Evolutionary conservation across 2,329 filamentous ascomycete genomes (phyloP).

Genomic region (Ophiostoma montium): DNA sequence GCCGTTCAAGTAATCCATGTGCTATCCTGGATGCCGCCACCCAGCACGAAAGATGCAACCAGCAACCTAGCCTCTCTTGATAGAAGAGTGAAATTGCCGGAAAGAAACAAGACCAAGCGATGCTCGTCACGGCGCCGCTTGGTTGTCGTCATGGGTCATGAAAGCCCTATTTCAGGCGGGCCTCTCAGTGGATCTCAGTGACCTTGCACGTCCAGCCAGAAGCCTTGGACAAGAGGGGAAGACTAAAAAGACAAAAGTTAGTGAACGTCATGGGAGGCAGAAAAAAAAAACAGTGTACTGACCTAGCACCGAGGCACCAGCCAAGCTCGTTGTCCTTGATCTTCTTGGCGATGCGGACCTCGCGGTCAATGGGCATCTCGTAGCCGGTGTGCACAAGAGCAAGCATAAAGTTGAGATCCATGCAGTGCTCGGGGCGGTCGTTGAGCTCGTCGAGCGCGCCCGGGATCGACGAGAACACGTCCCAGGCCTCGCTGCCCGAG

Average conservation of each 20-base stretch:
- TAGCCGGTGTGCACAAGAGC: constrained; percentile 88
- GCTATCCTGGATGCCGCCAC: neutral
- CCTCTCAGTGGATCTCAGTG: constrained; percentile 44
- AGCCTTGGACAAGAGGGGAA: constrained; percentile 66
- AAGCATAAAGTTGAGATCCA: constrained; percentile 95
- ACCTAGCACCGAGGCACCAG: constrained; percentile 96
- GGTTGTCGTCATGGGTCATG: neutral
- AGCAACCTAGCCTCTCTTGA: neutral
- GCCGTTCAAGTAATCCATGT: constrained; percentile 2
- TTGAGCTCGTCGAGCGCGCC: constrained; percentile 67
- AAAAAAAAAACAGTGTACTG: constrained; percentile 30
- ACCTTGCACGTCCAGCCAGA: constrained; percentile 88
- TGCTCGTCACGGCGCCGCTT: neutral
- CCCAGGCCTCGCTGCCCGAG: constrained; percentile 62
- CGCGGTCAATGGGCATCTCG: constrained; percentile 91
- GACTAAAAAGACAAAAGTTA: constrained; percentile 31
- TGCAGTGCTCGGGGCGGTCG: constrained; percentile 76
- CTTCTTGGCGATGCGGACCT: constrained; percentile 98
- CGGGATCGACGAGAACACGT: constrained; percentile 61
- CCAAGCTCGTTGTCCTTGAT: constrained; percentile 94
- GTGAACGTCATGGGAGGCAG: neutral
- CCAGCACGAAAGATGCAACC: no score
- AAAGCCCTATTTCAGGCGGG: neutral
- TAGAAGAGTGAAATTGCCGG: neutral
- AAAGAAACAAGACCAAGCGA: neutral